A percentile compares a stretch with the other conserved stretches of the same genome.
These are phyloP conservation scores for Acorus gramineus DNA, from an alignment of 106 monocot species.

Conservation along the genomic window DNA sequence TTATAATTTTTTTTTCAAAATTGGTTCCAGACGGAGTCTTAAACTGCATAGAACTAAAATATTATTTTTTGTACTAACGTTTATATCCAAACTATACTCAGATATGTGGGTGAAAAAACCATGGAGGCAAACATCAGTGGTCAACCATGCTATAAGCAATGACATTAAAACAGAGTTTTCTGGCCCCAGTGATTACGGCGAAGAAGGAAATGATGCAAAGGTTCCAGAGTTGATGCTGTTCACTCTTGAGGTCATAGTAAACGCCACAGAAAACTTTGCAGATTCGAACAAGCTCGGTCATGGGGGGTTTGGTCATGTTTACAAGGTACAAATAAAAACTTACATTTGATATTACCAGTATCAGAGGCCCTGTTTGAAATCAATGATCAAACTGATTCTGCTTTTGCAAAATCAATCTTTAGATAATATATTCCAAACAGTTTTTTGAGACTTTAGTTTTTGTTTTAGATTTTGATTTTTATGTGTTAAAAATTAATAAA, in stretches of 20 bases:
- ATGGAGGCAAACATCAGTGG: slow-evolving; percentile 1
- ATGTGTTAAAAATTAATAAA: too few species aligned
- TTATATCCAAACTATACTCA: neutral
- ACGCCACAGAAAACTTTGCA: slow-evolving; percentile 29
- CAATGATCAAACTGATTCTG: too few species aligned
- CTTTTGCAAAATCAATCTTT: too few species aligned
- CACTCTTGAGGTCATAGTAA: slow-evolving; percentile 15
- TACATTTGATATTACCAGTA: too few species aligned
- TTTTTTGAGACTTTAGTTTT: too few species aligned
- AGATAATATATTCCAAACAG: too few species aligned
- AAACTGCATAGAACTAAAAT: too few species aligned
- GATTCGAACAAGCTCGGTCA: slow-evolving; percentile 41
- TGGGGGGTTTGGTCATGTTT: slow-evolving; percentile 46
- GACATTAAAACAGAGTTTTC: slow-evolving; percentile 12
- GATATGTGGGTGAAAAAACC: slow-evolving; percentile 10
- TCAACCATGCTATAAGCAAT: neutral
- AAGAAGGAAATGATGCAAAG: slow-evolving; percentile 17
- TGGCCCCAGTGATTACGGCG: slow-evolving; percentile 13
- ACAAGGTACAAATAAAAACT: slow-evolving; percentile 16
- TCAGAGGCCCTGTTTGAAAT: too few species aligned
- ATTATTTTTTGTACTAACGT: too few species aligned
- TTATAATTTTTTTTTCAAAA: neutral
- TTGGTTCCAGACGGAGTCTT: too few species aligned
- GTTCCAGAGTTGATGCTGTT: slow-evolving; percentile 19
- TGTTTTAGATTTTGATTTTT: too few species aligned